Evolutionary conservation across 768 basidiomycete genomes (phyloP).

Genomic region (Pleurotus platypus): DNA sequence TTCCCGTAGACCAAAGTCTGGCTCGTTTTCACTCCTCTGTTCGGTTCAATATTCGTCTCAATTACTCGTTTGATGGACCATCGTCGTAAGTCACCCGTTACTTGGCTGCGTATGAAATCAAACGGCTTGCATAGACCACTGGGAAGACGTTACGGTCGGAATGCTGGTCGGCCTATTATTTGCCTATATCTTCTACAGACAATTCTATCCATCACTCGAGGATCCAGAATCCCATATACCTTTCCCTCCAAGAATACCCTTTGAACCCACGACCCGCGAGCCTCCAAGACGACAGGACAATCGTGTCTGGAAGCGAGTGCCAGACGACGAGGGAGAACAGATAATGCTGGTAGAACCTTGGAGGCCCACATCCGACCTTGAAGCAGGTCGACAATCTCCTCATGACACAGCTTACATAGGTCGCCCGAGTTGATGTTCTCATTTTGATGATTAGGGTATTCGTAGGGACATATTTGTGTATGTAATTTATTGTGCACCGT

Average conservation of each 20-base stretch:
- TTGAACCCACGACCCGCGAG: neutral
- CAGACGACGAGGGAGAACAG: constrained; percentile 1
- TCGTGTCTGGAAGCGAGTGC: neutral
- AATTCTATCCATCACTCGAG: constrained; percentile 20
- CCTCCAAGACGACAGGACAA: neutral
- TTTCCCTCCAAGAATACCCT: constrained; percentile 11
- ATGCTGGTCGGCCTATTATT: constrained; percentile 16
- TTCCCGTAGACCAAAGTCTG: constrained; percentile 15
- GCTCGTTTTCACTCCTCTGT: constrained; percentile 18
- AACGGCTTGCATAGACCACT: constrained; percentile 12
- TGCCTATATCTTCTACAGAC: constrained; percentile 16
- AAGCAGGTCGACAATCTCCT: neutral
- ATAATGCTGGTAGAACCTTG: constrained; percentile 1
- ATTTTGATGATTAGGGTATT: neutral
- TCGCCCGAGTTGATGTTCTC: neutral
- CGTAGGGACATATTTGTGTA: neutral
- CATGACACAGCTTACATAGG: neutral
- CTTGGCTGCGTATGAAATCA: neutral
- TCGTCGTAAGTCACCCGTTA: constrained; percentile 8
- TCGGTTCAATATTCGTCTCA: constrained; percentile 18
- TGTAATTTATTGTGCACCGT: neutral
- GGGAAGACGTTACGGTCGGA: constrained; percentile 14
- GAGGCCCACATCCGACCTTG: constrained; percentile 1
- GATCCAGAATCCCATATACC: constrained; percentile 18
- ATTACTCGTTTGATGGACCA: constrained; percentile 21